phyloP scores from a whole-genome alignment of 345 rosid genomes.

The Nephelium lappaceum region DNA sequence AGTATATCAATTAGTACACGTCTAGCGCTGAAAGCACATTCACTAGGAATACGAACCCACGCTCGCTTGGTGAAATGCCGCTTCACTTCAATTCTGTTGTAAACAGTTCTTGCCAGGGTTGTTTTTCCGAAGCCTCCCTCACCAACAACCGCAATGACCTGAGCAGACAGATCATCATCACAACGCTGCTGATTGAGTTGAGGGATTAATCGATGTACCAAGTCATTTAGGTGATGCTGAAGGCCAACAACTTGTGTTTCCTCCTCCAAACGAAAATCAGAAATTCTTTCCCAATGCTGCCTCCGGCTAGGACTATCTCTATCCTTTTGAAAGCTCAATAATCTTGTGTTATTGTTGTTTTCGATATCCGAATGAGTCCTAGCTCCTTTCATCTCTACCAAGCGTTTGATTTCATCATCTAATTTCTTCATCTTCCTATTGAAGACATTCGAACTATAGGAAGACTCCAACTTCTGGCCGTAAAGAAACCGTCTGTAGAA shows the following conservation, averaged over 20 bases:
- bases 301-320: too few species aligned
- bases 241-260: conserved; percentile 18
- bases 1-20: conserved; percentile 23
- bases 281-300: neutral
- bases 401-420: neutral
- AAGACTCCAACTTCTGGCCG: neutral
- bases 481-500: neutral
- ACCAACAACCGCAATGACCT: conserved; percentile 30
- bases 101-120: conserved; percentile 19
- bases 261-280: neutral
- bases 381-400: neutral
- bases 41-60: conserved; percentile 29
- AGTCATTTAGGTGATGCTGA: neutral
- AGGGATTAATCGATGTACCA: neutral
- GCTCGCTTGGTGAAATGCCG: conserved; percentile 26
- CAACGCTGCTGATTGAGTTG: neutral
- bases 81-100: conserved; percentile 11
- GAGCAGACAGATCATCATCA: neutral
- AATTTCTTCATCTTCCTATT: neutral
- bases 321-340: too few species aligned
- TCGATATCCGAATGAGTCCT: too few species aligned
- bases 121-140: conserved; percentile 39
- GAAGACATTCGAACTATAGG: neutral
- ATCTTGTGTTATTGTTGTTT: too few species aligned
- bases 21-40: conserved; percentile 4